Conservation (phyloP, 257 asterid species). For the Lantana camara region DNA sequence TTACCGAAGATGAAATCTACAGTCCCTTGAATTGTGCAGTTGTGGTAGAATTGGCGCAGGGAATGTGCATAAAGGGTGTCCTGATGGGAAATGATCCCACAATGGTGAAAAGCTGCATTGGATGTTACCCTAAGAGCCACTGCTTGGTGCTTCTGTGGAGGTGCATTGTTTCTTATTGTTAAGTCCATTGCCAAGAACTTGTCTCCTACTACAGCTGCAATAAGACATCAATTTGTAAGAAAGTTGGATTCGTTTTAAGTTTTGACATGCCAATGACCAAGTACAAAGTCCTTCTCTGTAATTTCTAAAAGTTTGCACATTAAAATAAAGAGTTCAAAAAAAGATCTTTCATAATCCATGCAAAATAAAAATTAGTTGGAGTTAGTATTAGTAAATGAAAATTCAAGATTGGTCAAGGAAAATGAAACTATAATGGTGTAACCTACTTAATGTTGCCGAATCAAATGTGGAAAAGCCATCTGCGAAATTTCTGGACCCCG, state of each 20-base stretch:
- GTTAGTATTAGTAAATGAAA: too few species aligned
- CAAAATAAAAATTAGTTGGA: too few species aligned
- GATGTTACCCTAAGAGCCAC: constrained; percentile 70
- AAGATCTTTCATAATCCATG: too few species aligned
- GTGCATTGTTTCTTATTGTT: constrained; percentile 55
- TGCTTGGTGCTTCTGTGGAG: constrained; percentile 76
- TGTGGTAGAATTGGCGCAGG: constrained; percentile 55
- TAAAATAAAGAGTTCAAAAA: too few species aligned
- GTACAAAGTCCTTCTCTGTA: too few species aligned
- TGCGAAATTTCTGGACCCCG: constrained; percentile 50
- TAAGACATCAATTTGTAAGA: not conserved
- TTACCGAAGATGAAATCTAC: constrained; percentile 77
- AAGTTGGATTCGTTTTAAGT: not conserved
- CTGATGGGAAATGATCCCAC: constrained; percentile 60
- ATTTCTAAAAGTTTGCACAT: too few species aligned
- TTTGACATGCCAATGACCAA: not conserved
- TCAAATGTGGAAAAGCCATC: constrained; percentile 74
- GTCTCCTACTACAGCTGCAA: constrained; percentile 74
- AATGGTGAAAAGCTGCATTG: constrained; percentile 61
- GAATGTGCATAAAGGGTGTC: constrained; percentile 76
- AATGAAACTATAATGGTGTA: not conserved
- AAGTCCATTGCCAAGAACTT: constrained; percentile 63
- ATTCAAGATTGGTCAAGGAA: too few species aligned
- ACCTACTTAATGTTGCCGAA: constrained; percentile 67
- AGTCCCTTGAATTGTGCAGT: constrained; percentile 66